These are phyloP conservation scores for Elsinoe fawcettii DNA, from an alignment of 2,329 filamentous ascomycete genomes.

Conservation along the genomic window DNA sequence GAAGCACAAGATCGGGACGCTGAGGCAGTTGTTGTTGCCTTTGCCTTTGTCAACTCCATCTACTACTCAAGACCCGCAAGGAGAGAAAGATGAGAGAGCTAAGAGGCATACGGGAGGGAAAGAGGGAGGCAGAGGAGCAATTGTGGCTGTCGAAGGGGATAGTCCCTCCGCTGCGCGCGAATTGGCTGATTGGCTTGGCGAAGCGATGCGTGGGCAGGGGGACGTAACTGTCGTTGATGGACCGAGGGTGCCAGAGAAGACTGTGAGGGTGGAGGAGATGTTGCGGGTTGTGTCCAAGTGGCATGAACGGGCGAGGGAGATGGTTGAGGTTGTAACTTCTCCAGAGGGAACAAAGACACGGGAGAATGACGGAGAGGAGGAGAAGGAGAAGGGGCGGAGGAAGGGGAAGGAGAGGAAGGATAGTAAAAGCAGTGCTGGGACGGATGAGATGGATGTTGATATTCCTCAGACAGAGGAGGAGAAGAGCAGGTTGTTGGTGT, in stretches of 20 bases:
- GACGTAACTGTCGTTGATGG: conserved; percentile 44
- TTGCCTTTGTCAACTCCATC: conserved; percentile 33
- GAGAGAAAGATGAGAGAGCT: conserved; percentile 22
- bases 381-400: no score
- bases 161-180: conserved; percentile 54
- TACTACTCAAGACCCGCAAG: no score
- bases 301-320: conserved; percentile 67
- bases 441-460: conserved; percentile 55
- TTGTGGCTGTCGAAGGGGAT: conserved; percentile 77
- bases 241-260: conserved; percentile 34
- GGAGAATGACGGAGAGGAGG: conserved; percentile 2
- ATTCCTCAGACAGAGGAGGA: conserved; percentile 64
- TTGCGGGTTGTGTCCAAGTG: conserved; percentile 62
- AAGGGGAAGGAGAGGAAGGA: conserved; percentile 7
- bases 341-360: conserved; percentile 12
- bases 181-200: conserved; percentile 58
- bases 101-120: background rate
- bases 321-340: conserved; percentile 41
- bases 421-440: conserved; percentile 30
- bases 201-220: conserved; percentile 45
- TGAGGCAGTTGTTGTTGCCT: conserved; percentile 68
- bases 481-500: conserved; percentile 62
- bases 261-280: conserved; percentile 45
- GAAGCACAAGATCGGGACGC: conserved; percentile 65
- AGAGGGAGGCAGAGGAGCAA: conserved; percentile 56